Evolutionary conservation across 2,329 filamentous ascomycete genomes (phyloP), one percentile per base, ranked within the genome.

Genomic region (Ramularia collo-cygni): DNA sequence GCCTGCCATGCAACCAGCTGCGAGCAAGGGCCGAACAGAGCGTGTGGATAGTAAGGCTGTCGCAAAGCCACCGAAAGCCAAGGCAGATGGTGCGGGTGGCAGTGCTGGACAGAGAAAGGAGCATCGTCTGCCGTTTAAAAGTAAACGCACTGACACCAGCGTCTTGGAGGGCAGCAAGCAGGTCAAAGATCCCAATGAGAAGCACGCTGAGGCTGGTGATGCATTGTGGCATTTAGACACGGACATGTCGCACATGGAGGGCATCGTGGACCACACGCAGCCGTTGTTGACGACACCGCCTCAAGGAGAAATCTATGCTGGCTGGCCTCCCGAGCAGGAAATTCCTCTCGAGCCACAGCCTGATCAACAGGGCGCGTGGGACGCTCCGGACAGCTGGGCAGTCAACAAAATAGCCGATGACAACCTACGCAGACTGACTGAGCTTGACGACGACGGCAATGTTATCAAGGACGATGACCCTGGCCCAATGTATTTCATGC

Each of bases 331-430:
- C 12, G 60, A 64, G 8, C 60, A 64, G 13, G 38, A 47, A 16
- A 35, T 48, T 41, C 38, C 45, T 40, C 37, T 44, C 26, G 40
- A 35, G 8, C 38, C 45, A 39, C 28, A 31, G 34, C 35, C 36
- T 7, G 56, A 58, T 31, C 62, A 66, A 21, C 60, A 63, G 40
- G 66, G 62, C n/a, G 77, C 78, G 3, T 98, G 90, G 90, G 85
- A 93, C 61, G 89, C 89, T 3, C 90, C 92, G 1, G 90, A 96
- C 62, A 95, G 89, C 60, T 98, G 92, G 92, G 88, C 85, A 36
- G 90, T 96, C 17, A 85, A 85, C 52, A 81, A 79, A 42, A 65
- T 69, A 28, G 77, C 76, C 6, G 81, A 87, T 51, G 83, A 86
- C 39, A 75, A 74, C 46, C 68, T 72, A 37, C 63, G 66, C 9